These are phyloP conservation scores for Fusarium nurragi DNA, from an alignment of 2,329 filamentous ascomycete species.

Conservation along the genomic window DNA sequence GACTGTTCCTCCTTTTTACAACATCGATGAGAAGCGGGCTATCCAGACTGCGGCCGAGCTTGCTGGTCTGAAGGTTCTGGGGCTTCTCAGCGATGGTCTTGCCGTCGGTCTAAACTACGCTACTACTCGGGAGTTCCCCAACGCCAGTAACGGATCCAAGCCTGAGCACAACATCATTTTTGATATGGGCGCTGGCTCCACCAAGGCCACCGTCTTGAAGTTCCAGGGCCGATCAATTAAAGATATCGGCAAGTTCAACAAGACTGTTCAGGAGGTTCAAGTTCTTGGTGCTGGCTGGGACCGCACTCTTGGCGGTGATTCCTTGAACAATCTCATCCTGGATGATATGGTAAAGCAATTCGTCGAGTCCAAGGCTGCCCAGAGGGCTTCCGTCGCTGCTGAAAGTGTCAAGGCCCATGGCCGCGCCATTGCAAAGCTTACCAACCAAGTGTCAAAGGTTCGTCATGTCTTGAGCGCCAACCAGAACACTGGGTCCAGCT, in stretches of 20 bases:
- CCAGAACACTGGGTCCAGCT: conserved; percentile 78
- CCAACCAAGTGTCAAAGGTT: conserved; percentile 88
- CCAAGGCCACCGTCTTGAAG: conserved; percentile 86
- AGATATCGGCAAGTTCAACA: conserved; percentile 92
- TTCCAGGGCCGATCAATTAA: conserved; percentile 92
- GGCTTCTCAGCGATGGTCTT: conserved; percentile 86
- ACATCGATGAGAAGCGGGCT: conserved; percentile 86
- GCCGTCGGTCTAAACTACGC: conserved; percentile 97
- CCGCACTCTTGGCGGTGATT: conserved; percentile 86
- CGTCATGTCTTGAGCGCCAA: conserved; percentile 95
- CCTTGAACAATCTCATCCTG: conserved; percentile 86
- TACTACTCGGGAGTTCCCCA: conserved; percentile 88
- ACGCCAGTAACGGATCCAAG: conserved; percentile 81
- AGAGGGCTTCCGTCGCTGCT: conserved; percentile 69
- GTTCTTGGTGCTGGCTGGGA: conserved; percentile 91
- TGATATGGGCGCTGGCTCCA: conserved; percentile 97
- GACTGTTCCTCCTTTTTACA: conserved; percentile 91
- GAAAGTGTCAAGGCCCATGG: conserved; percentile 78
- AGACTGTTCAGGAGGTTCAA: conserved; percentile 95
- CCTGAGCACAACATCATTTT: conserved; percentile 94
- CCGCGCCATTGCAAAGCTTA: conserved; percentile 86
- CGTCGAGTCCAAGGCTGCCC: conserved; percentile 72
- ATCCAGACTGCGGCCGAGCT: conserved; percentile 85
- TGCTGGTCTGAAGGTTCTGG: conserved; percentile 86
- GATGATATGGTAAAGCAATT: conserved; percentile 89